phyloP scores from a whole-genome alignment of 768 basidiomycete genomes.

The Panaeolus papilionaceus region DNA sequence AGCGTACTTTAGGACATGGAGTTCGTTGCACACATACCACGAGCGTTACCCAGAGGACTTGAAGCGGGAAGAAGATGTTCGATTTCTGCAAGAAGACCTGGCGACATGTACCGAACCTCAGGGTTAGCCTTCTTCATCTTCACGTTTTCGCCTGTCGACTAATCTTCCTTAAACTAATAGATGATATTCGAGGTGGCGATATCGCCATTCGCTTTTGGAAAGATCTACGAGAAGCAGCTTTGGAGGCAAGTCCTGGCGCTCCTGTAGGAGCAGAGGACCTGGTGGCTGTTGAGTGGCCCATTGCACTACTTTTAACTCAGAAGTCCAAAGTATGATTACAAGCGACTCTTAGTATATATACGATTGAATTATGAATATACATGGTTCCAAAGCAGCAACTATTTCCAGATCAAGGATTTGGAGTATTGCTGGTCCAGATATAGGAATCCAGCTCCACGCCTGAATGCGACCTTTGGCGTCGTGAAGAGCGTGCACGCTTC shows the following conservation, averaged over 20 bases:
- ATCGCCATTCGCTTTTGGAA: conserved; percentile 71
- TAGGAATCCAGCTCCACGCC: background rate
- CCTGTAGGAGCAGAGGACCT: conserved; percentile 43
- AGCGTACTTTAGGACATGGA: conserved; percentile 74
- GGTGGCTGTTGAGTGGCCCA: conserved; percentile 57
- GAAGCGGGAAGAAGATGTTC: conserved; percentile 34
- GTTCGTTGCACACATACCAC: conserved; percentile 70
- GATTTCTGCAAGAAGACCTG: conserved; percentile 43
- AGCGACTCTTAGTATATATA: too few species aligned
- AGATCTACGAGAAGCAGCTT: conserved; percentile 47
- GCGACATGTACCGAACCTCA: conserved; percentile 18
- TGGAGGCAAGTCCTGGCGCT: conserved; percentile 34
- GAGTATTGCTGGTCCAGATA: background rate
- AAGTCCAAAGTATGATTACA: conserved; percentile 5
- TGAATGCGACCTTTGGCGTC: background rate
- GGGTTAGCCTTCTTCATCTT: conserved; percentile 15
- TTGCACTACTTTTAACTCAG: conserved; percentile 49
- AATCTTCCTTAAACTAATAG: background rate
- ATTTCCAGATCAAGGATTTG: too few species aligned
- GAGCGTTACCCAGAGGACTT: conserved; percentile 66
- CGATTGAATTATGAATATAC: too few species aligned
- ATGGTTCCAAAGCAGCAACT: too few species aligned
- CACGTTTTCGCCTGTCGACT: background rate
- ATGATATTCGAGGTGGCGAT: conserved; percentile 55
- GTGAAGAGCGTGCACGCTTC: background rate